These are phyloP conservation scores for Striga hermonthica DNA, from an alignment of 305 asterid species.

Conservation along the genomic window DNA sequence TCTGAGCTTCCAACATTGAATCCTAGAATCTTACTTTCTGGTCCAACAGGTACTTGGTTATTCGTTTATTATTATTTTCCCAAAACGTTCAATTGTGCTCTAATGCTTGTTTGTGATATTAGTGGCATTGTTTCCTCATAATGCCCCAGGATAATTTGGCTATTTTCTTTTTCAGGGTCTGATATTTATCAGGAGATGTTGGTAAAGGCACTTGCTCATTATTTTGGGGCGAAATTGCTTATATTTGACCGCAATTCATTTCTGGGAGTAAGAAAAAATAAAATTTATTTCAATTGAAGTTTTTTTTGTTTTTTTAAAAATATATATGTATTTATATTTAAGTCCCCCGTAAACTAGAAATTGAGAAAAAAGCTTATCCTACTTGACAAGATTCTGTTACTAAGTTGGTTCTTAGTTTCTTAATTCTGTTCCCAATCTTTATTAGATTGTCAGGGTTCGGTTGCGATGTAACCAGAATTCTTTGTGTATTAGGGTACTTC, in stretches of 20 bases:
- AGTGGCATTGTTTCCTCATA: constrained; percentile 23
- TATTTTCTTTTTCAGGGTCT: constrained; percentile 58
- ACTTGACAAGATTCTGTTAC: constrained; percentile 9
- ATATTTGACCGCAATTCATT: constrained; percentile 69
- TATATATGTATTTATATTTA: neutral
- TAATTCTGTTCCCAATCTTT: constrained; percentile 1
- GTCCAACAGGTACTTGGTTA: constrained; percentile 73
- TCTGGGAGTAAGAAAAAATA: constrained; percentile 57
- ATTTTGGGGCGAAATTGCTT: constrained; percentile 81
- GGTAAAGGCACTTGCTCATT: constrained; percentile 82
- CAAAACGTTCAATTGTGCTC: constrained; percentile 4
- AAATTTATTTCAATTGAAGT: constrained; percentile 13
- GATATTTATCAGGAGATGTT: constrained; percentile 90
- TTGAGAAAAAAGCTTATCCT: constrained; percentile 2
- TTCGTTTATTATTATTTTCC: constrained; percentile 14
- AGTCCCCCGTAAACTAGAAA: neutral
- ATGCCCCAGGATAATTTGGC: constrained; percentile 7
- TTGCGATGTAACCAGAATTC: constrained; percentile 27
- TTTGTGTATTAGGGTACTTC: constrained; percentile 56
- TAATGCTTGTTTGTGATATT: constrained; percentile 26
- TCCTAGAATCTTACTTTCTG: constrained; percentile 83
- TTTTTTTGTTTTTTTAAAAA: too few relatives aligned
- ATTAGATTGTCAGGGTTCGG: constrained; percentile 7
- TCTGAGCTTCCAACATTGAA: constrained; percentile 76
- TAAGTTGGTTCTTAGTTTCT: constrained; percentile 14